Conservation (phyloP, 2,329 filamentous ascomycete species). For the Aulographum hederae region DNA sequence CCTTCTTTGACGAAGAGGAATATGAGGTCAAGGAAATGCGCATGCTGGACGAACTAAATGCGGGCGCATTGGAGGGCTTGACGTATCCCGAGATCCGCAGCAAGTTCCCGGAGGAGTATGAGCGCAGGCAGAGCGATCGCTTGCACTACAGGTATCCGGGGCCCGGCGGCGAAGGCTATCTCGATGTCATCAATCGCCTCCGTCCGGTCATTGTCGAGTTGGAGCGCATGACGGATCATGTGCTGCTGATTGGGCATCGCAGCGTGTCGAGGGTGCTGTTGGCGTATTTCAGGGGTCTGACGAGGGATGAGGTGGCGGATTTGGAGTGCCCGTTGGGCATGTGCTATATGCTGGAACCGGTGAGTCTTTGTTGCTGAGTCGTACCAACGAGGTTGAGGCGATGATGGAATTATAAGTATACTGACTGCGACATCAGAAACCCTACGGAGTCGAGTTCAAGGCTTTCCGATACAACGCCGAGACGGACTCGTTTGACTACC, state of each 20-base stretch:
- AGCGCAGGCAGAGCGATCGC: constrained; percentile 65
- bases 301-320: constrained; percentile 79
- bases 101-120: constrained; percentile 66
- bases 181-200: constrained; percentile 90
- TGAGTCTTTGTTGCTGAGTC: constrained; percentile 11
- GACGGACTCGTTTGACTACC: constrained; percentile 63
- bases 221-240: constrained; percentile 91
- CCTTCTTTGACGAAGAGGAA: constrained; percentile 87
- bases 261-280: constrained; percentile 83
- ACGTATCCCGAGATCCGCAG: constrained; percentile 79
- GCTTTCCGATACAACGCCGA: constrained; percentile 78
- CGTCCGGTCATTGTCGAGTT: constrained; percentile 93
- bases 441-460: constrained; percentile 93
- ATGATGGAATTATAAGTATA: no score
- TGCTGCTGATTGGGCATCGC: constrained; percentile 80
- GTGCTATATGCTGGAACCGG: constrained; percentile 81
- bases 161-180: constrained; percentile 85
- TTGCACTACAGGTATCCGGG: constrained; percentile 93
- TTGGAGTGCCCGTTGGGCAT: constrained; percentile 87
- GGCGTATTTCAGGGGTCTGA: constrained; percentile 90
- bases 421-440: constrained; percentile 53
- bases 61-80: constrained; percentile 82
- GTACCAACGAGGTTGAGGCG: no score
- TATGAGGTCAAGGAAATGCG: constrained; percentile 96
- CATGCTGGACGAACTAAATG: constrained; percentile 92